Evolutionary conservation across 2,329 filamentous ascomycete species (phyloP), one percentile per base, ranked within the genome.

Genomic region (Claviceps paspali): DNA sequence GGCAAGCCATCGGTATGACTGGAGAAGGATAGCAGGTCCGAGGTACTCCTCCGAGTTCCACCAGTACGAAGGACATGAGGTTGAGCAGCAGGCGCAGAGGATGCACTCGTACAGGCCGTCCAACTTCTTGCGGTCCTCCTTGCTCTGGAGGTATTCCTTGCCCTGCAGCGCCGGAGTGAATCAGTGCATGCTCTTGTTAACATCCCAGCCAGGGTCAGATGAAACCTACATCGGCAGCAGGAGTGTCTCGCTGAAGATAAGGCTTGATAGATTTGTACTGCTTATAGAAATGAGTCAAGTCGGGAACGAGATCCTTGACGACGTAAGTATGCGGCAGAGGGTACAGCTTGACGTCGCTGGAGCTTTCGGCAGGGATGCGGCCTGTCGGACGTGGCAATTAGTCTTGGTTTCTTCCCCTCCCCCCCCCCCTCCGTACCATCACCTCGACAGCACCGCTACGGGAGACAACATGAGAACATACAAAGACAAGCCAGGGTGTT

Each of bases 241-340:
- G 80, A 21, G 84, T 91, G 46, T 87, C 80, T 55, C 86, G 77
- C 69, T 96, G 91, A 38, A 98, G 78, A 62, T 94, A 98, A 30
- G 91, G 91, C 78, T 96, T 93, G 67, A 98, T 95, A 12, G 87
- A 95, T 67, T 95, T 94, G 76, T 98, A 98, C 72, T 98, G 91
- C 75, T 96, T 96, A 77, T 98, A 98, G 69, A 98, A 96, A 56
- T 91, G 82, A 45, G 91, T 98, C 67, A 98, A 69, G 59, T 98
- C 91, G 41, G 91, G 88, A 24, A 98, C 91, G 45, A 98, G 77
- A 60, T 98, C 91, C 76, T 96, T 98, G 66, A 98, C 87, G 50
- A 98, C 84, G 65, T 95, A 98, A 62, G 87, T 95, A 68, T 98
- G 91, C 52, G 91, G 91, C 49, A 98, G 74, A 43, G 91, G 91